Conservation (phyloP, 768 basidiomycete genomes). For the Pleurotus cornucopiae region DNA sequence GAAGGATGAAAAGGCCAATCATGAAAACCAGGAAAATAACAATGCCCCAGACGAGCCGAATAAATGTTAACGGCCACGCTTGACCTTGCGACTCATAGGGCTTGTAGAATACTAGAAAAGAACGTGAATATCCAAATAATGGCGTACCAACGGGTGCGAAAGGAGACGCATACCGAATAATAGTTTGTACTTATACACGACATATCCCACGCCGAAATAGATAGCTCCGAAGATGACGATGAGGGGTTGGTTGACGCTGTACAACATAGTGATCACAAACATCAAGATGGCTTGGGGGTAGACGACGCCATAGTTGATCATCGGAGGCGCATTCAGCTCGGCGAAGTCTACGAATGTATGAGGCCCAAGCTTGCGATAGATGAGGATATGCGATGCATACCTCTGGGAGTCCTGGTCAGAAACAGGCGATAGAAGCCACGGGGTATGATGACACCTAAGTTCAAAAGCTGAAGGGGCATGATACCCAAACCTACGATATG, state of each 20-base stretch:
- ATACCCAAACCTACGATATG: conserved; percentile 68
- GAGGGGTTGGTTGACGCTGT: conserved; percentile 93
- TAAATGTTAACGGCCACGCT: conserved; percentile 96
- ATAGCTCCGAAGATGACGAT: conserved; percentile 93
- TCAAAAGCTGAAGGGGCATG: conserved; percentile 94
- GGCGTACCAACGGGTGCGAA: no score
- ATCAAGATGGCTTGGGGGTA: conserved; percentile 97
- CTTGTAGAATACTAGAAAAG: conserved; percentile 84
- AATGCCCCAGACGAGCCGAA: conserved; percentile 88
- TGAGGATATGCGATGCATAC: conserved; percentile 31
- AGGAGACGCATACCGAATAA: conserved; percentile 67
- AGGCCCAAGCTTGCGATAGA: neutral
- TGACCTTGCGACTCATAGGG: conserved; percentile 97
- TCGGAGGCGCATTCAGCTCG: conserved; percentile 94
- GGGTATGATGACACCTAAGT: conserved; percentile 84
- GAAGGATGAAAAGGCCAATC: conserved; percentile 86
- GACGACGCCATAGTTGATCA: conserved; percentile 96
- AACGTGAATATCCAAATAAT: neutral
- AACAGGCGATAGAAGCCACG: conserved; percentile 71
- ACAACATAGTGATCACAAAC: conserved; percentile 91
- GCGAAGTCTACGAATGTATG: conserved; percentile 66
- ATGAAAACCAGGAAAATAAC: conserved; percentile 94
- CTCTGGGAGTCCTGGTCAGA: conserved; percentile 86
- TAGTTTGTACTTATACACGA: conserved; percentile 98
- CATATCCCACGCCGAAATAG: conserved; percentile 94